Conservation (phyloP, 78 protist genomes). For the Polysphondylium violaceum region DNA sequence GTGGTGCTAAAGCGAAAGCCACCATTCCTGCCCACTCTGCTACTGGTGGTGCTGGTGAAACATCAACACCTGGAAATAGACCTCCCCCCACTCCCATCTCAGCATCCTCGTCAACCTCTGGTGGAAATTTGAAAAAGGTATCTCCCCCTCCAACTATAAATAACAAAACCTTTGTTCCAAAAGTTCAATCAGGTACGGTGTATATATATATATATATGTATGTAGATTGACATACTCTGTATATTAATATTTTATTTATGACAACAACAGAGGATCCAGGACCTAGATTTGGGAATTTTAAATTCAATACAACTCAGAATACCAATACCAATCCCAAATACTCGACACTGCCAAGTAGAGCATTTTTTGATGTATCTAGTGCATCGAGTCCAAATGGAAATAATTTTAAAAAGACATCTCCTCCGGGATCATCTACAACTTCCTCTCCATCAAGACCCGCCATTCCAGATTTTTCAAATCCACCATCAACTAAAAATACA, state of each 20-base stretch:
- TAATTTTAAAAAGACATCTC: slow-evolving; percentile 4
- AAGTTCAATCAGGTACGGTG: not conserved
- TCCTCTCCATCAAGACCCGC: slow-evolving; percentile 16
- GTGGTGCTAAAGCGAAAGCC: not conserved
- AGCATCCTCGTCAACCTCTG: not conserved
- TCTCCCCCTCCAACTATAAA: not conserved
- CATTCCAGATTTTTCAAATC: slow-evolving; percentile 43
- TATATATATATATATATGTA: too few species aligned
- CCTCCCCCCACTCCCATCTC: not conserved
- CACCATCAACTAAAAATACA: slow-evolving; percentile 16
- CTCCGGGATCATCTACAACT: not conserved
- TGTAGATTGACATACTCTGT: too few species aligned
- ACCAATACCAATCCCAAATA: not conserved
- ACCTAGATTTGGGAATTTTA: slow-evolving; percentile 40
- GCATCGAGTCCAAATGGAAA: slow-evolving; percentile 8
- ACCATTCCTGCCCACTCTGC: too few species aligned
- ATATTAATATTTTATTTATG: too few species aligned
- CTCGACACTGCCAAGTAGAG: slow-evolving; percentile 48
- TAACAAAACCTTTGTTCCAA: too few species aligned
- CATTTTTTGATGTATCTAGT: slow-evolving; percentile 37
- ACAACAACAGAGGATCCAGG: slow-evolving; percentile 38
- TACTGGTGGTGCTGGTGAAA: not conserved
- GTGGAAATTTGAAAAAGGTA: not conserved
- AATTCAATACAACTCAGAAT: not conserved
- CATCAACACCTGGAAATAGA: slow-evolving; percentile 18